Evolutionary conservation across 2,329 filamentous ascomycete genomes (phyloP).

Genomic region (Xylaria sp.): DNA sequence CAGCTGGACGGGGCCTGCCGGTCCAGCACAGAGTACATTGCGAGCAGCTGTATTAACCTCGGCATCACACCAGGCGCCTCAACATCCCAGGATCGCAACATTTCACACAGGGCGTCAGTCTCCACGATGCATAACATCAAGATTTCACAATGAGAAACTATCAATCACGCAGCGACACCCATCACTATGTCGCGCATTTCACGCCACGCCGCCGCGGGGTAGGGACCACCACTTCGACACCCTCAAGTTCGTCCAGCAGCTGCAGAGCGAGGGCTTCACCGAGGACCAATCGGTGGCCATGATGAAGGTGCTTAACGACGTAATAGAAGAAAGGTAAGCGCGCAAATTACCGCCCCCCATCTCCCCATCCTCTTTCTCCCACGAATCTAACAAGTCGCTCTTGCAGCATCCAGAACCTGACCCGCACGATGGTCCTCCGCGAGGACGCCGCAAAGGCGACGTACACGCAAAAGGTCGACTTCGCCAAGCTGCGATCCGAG

Average conservation of each 20-base stretch:
- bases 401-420: slow-evolving; percentile 89
- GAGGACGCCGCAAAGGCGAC: slow-evolving; percentile 88
- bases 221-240: slow-evolving; percentile 98
- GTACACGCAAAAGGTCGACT: slow-evolving; percentile 93
- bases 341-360: slow-evolving; percentile 7
- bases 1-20: slow-evolving; percentile 59
- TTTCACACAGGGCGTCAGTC: slow-evolving; percentile 43
- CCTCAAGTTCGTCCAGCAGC: slow-evolving; percentile 91
- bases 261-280: slow-evolving; percentile 92
- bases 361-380: not conserved
- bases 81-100: slow-evolving; percentile 37
- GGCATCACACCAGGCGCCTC: slow-evolving; percentile 37
- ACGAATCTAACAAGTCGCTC: not conserved
- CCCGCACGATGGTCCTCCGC: slow-evolving; percentile 95
- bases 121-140: slow-evolving; percentile 28
- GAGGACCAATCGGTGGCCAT: slow-evolving; percentile 96
- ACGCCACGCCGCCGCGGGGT: slow-evolving; percentile 68
- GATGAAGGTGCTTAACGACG: slow-evolving; percentile 97
- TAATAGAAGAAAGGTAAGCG: slow-evolving; percentile 87
- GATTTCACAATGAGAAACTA: slow-evolving; percentile 16
- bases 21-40: slow-evolving; percentile 44
- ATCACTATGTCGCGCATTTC: slow-evolving; percentile 65
- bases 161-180: slow-evolving; percentile 47
- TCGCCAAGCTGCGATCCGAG: slow-evolving; percentile 95
- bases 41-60: slow-evolving; percentile 46